Conservation (phyloP, 768 basidiomycete genomes). For the Aureoboletus auriporus region DNA sequence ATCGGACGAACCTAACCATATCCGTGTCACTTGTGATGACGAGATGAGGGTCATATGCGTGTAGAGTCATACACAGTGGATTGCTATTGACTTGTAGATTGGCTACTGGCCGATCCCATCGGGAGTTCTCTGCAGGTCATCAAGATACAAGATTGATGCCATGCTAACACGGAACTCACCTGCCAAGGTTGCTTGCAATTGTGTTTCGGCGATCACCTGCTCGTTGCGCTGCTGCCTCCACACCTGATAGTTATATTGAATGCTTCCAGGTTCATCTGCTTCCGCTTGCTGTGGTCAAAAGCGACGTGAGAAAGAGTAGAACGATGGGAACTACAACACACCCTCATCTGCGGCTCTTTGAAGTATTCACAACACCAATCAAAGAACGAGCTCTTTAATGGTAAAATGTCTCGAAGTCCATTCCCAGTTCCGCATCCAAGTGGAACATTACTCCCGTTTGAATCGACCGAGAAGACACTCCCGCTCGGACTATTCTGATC, state of each 20-base stretch:
- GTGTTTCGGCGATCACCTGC: slow-evolving; percentile 64
- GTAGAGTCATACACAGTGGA: slow-evolving; percentile 80
- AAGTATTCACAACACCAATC: slow-evolving; percentile 98
- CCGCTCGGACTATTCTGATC: slow-evolving; percentile 64
- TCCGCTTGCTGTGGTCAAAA: slow-evolving; percentile 70
- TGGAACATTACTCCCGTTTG: slow-evolving; percentile 60
- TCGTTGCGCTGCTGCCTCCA: slow-evolving; percentile 94
- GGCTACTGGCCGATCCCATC: slow-evolving; percentile 73
- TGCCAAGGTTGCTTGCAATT: slow-evolving; percentile 65
- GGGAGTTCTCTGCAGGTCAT: slow-evolving; percentile 44
- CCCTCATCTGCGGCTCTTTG: slow-evolving; percentile 98
- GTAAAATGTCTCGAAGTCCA: slow-evolving; percentile 80
- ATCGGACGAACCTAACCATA: slow-evolving; percentile 64
- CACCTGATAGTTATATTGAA: slow-evolving; percentile 91
- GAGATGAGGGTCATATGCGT: slow-evolving; percentile 88
- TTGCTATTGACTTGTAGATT: slow-evolving; percentile 56
- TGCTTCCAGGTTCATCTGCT: slow-evolving; percentile 91
- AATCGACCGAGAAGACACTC: slow-evolving; percentile 77
- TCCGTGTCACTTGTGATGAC: slow-evolving; percentile 83
- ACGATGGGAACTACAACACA: slow-evolving; percentile 33
- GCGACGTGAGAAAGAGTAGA: slow-evolving; percentile 8
- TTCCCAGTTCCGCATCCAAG: slow-evolving; percentile 76
- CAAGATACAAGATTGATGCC: slow-evolving; percentile 18
- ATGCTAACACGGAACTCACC: slow-evolving; percentile 42
- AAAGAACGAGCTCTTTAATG: slow-evolving; percentile 87